These are phyloP conservation scores for Astrothelium macrocarpum DNA, from an alignment of 495 filamentous ascomycete species.

Conservation along the genomic window DNA sequence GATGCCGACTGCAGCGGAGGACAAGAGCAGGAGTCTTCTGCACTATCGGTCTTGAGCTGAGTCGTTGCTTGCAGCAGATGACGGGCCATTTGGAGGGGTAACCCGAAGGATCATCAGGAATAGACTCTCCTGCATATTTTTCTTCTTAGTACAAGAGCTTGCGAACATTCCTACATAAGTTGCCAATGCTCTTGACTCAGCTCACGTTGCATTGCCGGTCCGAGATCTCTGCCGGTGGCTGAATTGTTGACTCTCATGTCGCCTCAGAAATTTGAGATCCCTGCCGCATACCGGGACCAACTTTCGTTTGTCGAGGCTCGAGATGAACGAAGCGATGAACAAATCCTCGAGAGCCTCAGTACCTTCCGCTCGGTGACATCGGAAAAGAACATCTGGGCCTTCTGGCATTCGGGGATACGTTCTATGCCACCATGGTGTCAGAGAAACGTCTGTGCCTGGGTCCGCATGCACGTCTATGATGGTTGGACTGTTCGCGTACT, in stretches of 20 bases:
- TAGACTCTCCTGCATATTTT: not conserved
- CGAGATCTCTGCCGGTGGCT: constrained; percentile 1
- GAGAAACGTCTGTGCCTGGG: constrained; percentile 26
- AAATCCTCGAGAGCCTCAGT: constrained; percentile 20
- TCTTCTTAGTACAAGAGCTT: constrained; percentile 5
- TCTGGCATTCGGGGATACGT: constrained; percentile 32
- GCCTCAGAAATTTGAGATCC: constrained; percentile 4
- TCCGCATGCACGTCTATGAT: constrained; percentile 15
- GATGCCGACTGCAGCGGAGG: constrained; percentile 3
- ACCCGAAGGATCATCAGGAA: not conserved
- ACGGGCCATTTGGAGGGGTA: constrained; percentile 2
- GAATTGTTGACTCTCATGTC: constrained; percentile 5
- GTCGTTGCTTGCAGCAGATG: constrained; percentile 3
- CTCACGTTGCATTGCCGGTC: constrained; percentile 3
- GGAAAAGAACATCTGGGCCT: constrained; percentile 40
- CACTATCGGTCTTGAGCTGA: constrained; percentile 1
- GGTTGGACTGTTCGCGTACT: constrained; percentile 22
- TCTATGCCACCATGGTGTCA: constrained; percentile 33
- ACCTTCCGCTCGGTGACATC: constrained; percentile 23
- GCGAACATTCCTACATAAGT: constrained; percentile 4
- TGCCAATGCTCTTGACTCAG: constrained; percentile 3
- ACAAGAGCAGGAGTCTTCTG: constrained; percentile 5
- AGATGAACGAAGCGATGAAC: constrained; percentile 17
- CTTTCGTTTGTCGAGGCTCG: constrained; percentile 5
- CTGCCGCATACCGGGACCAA: constrained; percentile 6